phyloP scores from a whole-genome alignment of 225 moss, liverwort and hornwort species.

The Pseudoscleropodium purum region DNA sequence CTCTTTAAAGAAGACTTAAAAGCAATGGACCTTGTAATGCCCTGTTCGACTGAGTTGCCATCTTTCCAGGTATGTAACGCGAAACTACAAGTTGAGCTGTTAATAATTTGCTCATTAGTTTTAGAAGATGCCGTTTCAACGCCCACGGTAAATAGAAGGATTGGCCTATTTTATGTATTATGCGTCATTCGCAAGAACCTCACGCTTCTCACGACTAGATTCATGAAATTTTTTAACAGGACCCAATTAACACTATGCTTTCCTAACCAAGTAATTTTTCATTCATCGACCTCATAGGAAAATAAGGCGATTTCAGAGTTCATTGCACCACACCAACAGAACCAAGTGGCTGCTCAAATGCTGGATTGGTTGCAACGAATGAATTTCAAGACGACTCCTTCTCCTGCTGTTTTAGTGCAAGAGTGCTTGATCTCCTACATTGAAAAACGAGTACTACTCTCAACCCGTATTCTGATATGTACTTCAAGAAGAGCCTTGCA shows the following conservation, averaged over 20 bases:
- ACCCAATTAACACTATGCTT: neutral
- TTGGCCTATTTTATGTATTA: neutral
- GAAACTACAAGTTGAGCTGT: neutral
- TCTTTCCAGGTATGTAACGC: constrained; percentile 42
- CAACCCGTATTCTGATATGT: neutral
- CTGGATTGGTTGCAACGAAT: constrained; percentile 71
- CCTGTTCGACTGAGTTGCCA: constrained; percentile 64
- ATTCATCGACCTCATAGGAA: constrained; percentile 28
- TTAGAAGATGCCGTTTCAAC: neutral
- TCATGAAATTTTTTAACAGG: neutral
- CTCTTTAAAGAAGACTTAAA: constrained; percentile 48
- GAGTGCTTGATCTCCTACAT: constrained; percentile 80
- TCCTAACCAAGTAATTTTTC: neutral
- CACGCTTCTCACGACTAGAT: neutral
- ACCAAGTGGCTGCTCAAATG: constrained; percentile 54
- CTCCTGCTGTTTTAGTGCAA: constrained; percentile 72
- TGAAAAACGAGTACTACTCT: constrained; percentile 58
- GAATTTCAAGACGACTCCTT: constrained; percentile 68
- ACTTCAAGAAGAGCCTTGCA: neutral
- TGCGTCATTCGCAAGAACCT: neutral
- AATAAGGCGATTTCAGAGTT: constrained; percentile 50
- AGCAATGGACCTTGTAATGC: constrained; percentile 66
- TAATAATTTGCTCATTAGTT: neutral
- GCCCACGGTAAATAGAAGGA: neutral
- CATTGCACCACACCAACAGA: constrained; percentile 54